Evolutionary conservation across 179 eudicot species (phyloP).

Genomic region (Carnegiea gigantea): DNA sequence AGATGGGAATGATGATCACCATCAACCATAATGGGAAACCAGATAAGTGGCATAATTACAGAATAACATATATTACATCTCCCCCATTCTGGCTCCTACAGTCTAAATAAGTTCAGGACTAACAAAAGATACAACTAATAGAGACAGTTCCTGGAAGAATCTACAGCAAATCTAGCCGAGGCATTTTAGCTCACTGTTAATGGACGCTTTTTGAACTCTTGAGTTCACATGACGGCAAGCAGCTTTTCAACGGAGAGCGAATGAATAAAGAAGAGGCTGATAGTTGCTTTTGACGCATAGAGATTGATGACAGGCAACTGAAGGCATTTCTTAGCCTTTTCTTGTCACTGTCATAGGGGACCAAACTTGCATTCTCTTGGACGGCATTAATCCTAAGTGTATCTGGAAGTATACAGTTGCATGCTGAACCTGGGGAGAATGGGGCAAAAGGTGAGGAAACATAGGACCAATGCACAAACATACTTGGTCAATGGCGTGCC

Average conservation of each 20-base stretch:
- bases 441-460: neutral
- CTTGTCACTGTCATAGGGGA: constrained; percentile 53
- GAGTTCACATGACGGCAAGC: constrained; percentile 60
- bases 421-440: constrained; percentile 57
- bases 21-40: constrained; percentile 15
- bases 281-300: constrained; percentile 67
- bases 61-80: constrained; percentile 17
- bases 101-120: constrained; percentile 17
- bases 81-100: constrained; percentile 24
- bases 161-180: constrained; percentile 8
- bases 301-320: constrained; percentile 74
- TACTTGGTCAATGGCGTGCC: neutral
- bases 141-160: constrained; percentile 13
- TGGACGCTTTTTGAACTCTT: constrained; percentile 49
- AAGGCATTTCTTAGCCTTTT: constrained; percentile 63
- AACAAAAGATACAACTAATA: constrained; percentile 22
- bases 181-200: constrained; percentile 34
- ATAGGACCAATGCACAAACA: neutral
- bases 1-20: constrained; percentile 8
- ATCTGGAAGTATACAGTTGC: constrained; percentile 80
- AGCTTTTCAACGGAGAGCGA: constrained; percentile 79
- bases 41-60: constrained; percentile 29
- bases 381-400: constrained; percentile 54
- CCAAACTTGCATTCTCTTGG: constrained; percentile 51
- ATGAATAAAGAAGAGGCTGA: constrained; percentile 78